These are phyloP conservation scores for Hypoxylon sp. DNA, from an alignment of 2,329 filamentous ascomycete genomes.

Conservation along the genomic window DNA sequence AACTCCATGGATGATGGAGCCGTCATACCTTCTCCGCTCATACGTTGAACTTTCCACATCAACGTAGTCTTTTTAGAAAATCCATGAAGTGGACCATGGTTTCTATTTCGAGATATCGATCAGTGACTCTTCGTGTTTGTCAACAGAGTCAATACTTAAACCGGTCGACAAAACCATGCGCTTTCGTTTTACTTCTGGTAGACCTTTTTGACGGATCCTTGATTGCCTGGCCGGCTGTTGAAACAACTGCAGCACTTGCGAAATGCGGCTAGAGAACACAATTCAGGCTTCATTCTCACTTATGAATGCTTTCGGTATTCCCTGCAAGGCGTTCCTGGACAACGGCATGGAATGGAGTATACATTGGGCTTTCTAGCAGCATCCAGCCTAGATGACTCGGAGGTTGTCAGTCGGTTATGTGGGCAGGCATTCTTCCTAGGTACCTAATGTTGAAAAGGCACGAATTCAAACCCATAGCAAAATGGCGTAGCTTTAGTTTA, in stretches of 20 bases:
- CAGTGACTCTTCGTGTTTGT: not conserved
- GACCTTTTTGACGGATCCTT: constrained; percentile 5
- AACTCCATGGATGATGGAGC: not conserved
- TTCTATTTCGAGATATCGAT: constrained; percentile 1
- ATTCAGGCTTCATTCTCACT: not conserved
- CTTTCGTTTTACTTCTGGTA: not conserved
- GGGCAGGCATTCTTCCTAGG: not conserved
- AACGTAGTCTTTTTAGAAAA: not conserved
- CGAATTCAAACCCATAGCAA: not conserved
- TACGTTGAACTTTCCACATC: not conserved
- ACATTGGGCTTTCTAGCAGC: constrained; percentile 12
- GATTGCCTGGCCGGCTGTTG: not conserved
- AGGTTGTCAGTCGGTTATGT: constrained; percentile 9
- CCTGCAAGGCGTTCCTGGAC: constrained; percentile 1
- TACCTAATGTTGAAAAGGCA: not conserved
- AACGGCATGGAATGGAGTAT: constrained; percentile 13
- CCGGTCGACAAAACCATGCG: constrained; percentile 1
- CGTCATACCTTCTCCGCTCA: not conserved
- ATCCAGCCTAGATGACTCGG: constrained; percentile 8
- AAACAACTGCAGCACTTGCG: not conserved
- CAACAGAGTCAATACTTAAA: not conserved
- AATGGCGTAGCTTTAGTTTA: constrained; percentile 36
- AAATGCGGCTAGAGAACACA: not conserved
- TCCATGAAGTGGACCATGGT: not conserved
- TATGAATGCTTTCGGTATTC: not conserved